phyloP scores from a whole-genome alignment of 2,329 filamentous ascomycete species.

The Colletotrichum somersetense region DNA sequence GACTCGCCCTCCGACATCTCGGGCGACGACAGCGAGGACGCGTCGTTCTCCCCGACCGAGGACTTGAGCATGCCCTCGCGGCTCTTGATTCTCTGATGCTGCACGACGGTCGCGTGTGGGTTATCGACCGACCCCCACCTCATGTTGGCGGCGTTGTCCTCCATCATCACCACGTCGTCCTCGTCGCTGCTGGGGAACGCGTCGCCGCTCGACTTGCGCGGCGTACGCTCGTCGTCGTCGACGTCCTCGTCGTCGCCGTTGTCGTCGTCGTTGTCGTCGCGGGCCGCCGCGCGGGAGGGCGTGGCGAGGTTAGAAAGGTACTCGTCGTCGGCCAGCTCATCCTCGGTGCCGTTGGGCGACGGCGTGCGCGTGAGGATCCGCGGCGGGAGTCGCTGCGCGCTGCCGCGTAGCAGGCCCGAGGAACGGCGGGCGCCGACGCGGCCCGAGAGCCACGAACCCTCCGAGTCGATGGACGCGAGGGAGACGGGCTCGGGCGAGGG shows the following conservation, averaged over 20 bases:
- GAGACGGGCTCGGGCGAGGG: slow-evolving; percentile 77
- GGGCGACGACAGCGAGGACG: slow-evolving; percentile 43
- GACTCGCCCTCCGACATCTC: slow-evolving; percentile 51
- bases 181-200: slow-evolving; percentile 71
- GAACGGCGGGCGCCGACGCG: slow-evolving; percentile 66
- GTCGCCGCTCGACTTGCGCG: slow-evolving; percentile 61
- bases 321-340: slow-evolving; percentile 81
- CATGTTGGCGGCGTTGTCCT: slow-evolving; percentile 60
- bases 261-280: slow-evolving; percentile 33
- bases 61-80: slow-evolving; percentile 64
- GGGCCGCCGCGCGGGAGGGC: slow-evolving; percentile 40
- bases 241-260: background rate
- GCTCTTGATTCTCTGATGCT: slow-evolving; percentile 60
- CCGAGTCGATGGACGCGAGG: slow-evolving; percentile 92
- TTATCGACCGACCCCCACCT: slow-evolving; percentile 66
- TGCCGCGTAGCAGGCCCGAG: slow-evolving; percentile 61
- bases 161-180: slow-evolving; percentile 58
- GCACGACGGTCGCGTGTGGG: slow-evolving; percentile 50
- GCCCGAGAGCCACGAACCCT: slow-evolving; percentile 95
- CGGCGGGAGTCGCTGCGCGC: slow-evolving; percentile 51
- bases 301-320: slow-evolving; percentile 66
- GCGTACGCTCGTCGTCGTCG: slow-evolving; percentile 2
- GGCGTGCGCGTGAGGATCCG: slow-evolving; percentile 46
- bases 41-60: slow-evolving; percentile 51
- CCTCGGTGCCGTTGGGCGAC: slow-evolving; percentile 64